Base-by-base conservation (phyloP, 352 stramenopile species). In the Ophiocytium majus region DNA sequence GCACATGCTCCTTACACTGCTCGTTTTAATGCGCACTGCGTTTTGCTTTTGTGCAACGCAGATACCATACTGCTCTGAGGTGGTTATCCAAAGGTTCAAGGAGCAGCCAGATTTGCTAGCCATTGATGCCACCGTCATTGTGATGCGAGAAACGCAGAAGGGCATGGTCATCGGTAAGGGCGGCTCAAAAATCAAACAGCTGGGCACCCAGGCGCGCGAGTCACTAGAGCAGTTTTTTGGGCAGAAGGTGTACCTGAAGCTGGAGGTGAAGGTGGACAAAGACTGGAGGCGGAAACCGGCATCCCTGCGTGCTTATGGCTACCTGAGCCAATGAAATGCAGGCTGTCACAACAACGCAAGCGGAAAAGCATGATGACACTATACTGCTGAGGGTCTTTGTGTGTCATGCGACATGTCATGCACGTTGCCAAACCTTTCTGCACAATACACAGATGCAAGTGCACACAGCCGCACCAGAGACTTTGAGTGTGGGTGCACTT, bases 31-130 rank as follows among this genome's bases (percentile, higher is more conserved):
- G 28, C 23, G 23, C 28, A 71, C 28, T 23, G 57, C 28, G 57
- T 28, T n/a, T n/a, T n/a, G n/a, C n/a, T n/a, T n/a, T n/a, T n/a
- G n/a, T n/a, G n/a, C n/a, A 75, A 10, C 93, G 80, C 90, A 95
- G 88, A 84, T 95, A 23, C 93, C 93, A 0, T 95, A 95, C 88
- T 94, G 91, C 78, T 94, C 91, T 80, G 93, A 95, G 88, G 93
- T 95, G n/a, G 76, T 84, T 50, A 86, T 95, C 32, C 89, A 91
- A 31, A 84, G 85, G n/a, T 95, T 94, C 88, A 93, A 94, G 87
- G 92, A 95, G 82, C 90, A 87, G 34, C 5, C 88, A 75, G 75
- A 76, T 10, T 36, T 84, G 83, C 88, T 88, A 86, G 78, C 71
- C 28, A 86, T 91, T 37, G 85, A 88, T 19, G 92, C 92, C 0